phyloP scores from a whole-genome alignment of 352 stramenopile genomes.

The Phytophthora colocasiae region DNA sequence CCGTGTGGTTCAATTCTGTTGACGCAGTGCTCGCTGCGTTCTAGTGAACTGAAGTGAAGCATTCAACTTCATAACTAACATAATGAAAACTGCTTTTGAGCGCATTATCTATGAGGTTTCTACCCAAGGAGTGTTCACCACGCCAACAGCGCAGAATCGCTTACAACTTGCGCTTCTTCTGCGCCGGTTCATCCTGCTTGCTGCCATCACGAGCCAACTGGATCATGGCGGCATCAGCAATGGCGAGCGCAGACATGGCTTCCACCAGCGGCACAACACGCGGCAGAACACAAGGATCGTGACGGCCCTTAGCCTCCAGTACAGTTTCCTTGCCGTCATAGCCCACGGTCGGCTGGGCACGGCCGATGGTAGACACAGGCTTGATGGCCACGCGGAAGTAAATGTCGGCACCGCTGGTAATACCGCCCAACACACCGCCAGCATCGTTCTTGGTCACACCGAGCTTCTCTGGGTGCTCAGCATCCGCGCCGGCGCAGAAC shows the following conservation, averaged over 20 bases:
- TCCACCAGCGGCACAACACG: conserved; percentile 98
- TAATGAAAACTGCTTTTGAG: conserved; percentile 38
- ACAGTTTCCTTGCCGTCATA: conserved; percentile 96
- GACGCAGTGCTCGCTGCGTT: neutral
- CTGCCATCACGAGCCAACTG: conserved; percentile 92
- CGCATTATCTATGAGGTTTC: conserved; percentile 37
- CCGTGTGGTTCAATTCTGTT: conserved; percentile 1
- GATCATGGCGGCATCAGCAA: conserved; percentile 97
- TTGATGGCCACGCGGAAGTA: conserved; percentile 99
- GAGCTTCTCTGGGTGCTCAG: conserved; percentile 59
- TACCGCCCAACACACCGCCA: conserved; percentile 97
- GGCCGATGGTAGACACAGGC: conserved; percentile 98
- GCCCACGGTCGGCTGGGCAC: conserved; percentile 94
- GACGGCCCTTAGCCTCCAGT: conserved; percentile 96
- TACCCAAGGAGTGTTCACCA: conserved; percentile 8
- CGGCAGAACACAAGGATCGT: conserved; percentile 98
- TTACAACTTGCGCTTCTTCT: conserved; percentile 77
- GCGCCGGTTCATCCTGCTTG: conserved; percentile 53
- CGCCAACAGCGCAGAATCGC: conserved; percentile 8
- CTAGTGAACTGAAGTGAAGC: conserved; percentile 1
- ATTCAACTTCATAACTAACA: conserved; percentile 25
- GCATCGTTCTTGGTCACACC: conserved; percentile 89
- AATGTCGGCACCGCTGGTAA: conserved; percentile 98
- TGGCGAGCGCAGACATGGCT: conserved; percentile 96
- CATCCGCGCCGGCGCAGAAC: conserved; percentile 83